Conservation (phyloP, 2,329 filamentous ascomycete species). For the Ceratocystis colombiana region DNA sequence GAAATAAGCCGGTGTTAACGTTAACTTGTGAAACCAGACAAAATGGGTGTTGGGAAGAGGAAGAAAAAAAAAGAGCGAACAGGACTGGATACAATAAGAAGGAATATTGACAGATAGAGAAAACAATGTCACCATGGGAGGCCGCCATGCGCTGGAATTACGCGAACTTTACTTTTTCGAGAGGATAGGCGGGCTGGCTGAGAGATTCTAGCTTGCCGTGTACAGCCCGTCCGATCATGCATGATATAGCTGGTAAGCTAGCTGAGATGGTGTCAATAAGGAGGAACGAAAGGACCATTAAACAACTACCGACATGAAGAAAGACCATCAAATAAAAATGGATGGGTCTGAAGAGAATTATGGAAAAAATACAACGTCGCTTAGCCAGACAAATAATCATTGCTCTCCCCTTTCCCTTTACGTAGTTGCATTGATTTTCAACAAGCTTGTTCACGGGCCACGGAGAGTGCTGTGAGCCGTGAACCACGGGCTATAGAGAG, state of each 20-base stretch:
- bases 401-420: neutral
- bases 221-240: neutral
- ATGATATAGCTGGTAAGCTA: neutral
- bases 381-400: neutral
- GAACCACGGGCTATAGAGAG: neutral
- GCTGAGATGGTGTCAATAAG: neutral
- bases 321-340: neutral
- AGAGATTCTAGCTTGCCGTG: too few relatives aligned
- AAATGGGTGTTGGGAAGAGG: neutral
- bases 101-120: neutral
- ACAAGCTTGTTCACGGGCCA: neutral
- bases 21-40: neutral
- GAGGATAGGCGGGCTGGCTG: neutral
- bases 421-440: neutral
- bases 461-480: neutral
- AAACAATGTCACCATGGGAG: slow-evolving; percentile 7
- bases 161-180: slow-evolving; percentile 8
- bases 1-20: neutral
- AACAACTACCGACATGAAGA: neutral
- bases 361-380: neutral
- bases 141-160: slow-evolving; percentile 7
- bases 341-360: neutral
- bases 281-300: neutral
- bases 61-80: neutral
- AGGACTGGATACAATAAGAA: neutral